phyloP scores from a whole-genome alignment of 2,329 filamentous ascomycete genomes.

The Blastomyces silverae region DNA sequence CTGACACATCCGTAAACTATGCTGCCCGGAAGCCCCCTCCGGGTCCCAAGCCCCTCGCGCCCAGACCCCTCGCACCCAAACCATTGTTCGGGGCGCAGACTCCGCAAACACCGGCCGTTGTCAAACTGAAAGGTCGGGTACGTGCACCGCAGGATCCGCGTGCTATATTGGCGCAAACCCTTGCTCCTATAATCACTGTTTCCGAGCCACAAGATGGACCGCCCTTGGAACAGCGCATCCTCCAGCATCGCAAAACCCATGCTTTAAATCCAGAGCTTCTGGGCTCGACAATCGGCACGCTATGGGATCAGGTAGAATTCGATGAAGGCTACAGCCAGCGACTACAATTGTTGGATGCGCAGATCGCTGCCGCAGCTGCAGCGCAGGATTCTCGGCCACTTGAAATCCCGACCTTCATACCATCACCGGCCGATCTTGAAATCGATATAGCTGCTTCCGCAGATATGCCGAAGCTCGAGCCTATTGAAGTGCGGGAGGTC shows the following conservation, averaged over 20 bases:
- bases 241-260: constrained; percentile 3
- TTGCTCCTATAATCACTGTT: background rate
- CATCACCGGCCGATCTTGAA: background rate
- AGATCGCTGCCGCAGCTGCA: constrained; percentile 3
- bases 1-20: background rate
- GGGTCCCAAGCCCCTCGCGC: background rate
- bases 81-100: constrained; percentile 3
- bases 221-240: background rate
- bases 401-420: background rate
- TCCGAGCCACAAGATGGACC: background rate
- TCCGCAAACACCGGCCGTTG: background rate
- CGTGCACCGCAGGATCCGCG: background rate
- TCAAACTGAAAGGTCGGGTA: background rate
- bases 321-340: background rate
- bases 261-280: background rate
- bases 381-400: background rate
- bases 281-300: background rate
- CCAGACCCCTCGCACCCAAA: background rate
- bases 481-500: background rate
- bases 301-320: constrained; percentile 4
- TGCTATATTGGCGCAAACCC: background rate
- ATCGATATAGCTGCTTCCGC: background rate
- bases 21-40: background rate
- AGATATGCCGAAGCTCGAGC: background rate
- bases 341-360: background rate